These are phyloP conservation scores for Candida piceae DNA, from an alignment of 805 yeast genomes.

Conservation along the genomic window DNA sequence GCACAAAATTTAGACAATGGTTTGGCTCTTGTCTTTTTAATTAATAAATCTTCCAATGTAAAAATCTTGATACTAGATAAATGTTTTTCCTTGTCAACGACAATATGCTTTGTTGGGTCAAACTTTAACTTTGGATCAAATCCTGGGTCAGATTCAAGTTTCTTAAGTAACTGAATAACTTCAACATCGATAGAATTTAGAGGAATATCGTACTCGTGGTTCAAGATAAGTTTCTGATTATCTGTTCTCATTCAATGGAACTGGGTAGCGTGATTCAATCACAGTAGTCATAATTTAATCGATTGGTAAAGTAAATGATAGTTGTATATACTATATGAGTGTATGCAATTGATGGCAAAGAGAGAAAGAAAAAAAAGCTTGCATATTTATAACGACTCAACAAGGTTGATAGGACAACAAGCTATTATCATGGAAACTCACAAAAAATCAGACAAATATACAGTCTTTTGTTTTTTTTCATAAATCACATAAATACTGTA, in stretches of 20 bases:
- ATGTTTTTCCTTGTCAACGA: conserved; percentile 32
- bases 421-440: too few species aligned
- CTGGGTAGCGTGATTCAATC: conserved; percentile 26
- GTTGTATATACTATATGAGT: too few species aligned
- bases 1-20: conserved; percentile 36
- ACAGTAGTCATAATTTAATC: conserved; percentile 21
- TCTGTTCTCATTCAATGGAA: conserved; percentile 16
- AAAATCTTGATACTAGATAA: conserved; percentile 32
- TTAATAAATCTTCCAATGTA: conserved; percentile 33
- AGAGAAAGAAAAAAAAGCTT: too few species aligned
- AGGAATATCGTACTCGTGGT: conserved; percentile 20
- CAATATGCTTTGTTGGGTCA: conserved; percentile 34
- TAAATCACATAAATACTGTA: too few species aligned
- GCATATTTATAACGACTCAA: too few species aligned
- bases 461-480: too few species aligned
- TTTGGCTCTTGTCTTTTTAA: conserved; percentile 26
- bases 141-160: conserved; percentile 22
- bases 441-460: too few species aligned
- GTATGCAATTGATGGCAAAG: too few species aligned
- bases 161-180: conserved; percentile 12
- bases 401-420: too few species aligned
- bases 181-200: conserved; percentile 21
- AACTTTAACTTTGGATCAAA: conserved; percentile 29
- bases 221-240: conserved; percentile 12
- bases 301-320: too few species aligned